Evolutionary conservation across 2,329 filamentous ascomycete genomes (phyloP), one percentile per base, ranked within the genome.

Genomic region (Hymenoscyphus scutula): DNA sequence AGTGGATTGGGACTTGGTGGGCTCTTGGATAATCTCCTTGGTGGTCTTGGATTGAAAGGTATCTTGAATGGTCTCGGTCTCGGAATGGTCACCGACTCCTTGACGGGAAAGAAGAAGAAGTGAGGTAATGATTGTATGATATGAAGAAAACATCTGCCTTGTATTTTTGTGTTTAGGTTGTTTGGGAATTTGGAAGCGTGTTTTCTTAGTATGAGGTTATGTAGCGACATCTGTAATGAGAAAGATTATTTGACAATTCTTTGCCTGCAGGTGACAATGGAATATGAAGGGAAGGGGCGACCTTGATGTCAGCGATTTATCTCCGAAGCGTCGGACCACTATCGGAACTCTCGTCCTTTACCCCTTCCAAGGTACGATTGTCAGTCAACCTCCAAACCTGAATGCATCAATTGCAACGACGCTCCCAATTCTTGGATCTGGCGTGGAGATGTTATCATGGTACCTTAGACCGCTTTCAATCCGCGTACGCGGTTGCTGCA

Each of bases 1-100:
- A 76, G 89, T 70, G 91, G 89, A 5, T 85, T 97, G 30, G 92
- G 92, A 62, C 84, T 97, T 1, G 92, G 92, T 64, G 89, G 89
- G 17, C 76, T 97, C 0, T 84, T 97, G 69, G 90, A 94, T 67
- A 87, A 88, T 56, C 79, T 96, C 3, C 83, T 97, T 1, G 89
- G 90, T 61, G 89, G 89, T 1, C 77, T 95, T 23, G 91, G 91
- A 15, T 81, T 96, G 63, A 86, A 88, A 76, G 90, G 90, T 74
- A 79, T 95, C 23, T 83, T 96, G 17, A 85, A 86, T 7, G 84
- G 89, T 1, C 82, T 97, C 30, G 92, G 92, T 65, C 77, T 92
- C 11, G 79, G 80, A 2, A 72, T 75, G 58, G 61, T 80, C 53
- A 78, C 77, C 2, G 74, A 76, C 57, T 72, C 76, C 10, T 64